phyloP scores from a whole-genome alignment of 2,329 filamentous ascomycete genomes.

The Akanthomyces dipterigenus region DNA sequence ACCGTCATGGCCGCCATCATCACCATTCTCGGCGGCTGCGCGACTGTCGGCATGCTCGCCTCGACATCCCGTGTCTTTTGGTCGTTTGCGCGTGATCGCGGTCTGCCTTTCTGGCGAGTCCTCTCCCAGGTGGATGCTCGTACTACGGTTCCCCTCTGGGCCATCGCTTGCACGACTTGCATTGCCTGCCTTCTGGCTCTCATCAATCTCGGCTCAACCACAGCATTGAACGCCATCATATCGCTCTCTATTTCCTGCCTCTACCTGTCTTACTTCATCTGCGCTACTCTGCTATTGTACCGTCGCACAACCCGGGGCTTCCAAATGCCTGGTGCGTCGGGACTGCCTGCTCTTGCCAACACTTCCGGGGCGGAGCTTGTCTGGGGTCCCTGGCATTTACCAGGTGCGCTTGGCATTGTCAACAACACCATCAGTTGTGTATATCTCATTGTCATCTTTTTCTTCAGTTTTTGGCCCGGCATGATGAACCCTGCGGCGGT shows the following conservation, averaged over 20 bases:
- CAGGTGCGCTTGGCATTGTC: slow-evolving; percentile 40
- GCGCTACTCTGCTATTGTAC: slow-evolving; percentile 23
- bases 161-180: slow-evolving; percentile 21
- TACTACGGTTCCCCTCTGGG: slow-evolving; percentile 24
- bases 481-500: background rate
- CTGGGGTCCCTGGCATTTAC: slow-evolving; percentile 52
- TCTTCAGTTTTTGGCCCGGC: slow-evolving; percentile 47
- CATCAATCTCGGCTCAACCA: slow-evolving; percentile 27
- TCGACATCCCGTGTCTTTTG: slow-evolving; percentile 52
- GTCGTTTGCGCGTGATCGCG: slow-evolving; percentile 39
- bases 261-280: slow-evolving; percentile 26
- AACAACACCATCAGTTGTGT: slow-evolving; percentile 49
- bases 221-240: slow-evolving; percentile 23
- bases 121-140: slow-evolving; percentile 21
- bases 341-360: slow-evolving; percentile 24
- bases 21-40: slow-evolving; percentile 40
- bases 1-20: slow-evolving; percentile 44
- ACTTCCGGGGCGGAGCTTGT: slow-evolving; percentile 23
- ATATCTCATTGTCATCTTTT: slow-evolving; percentile 48
- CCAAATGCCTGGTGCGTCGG: slow-evolving; percentile 17
- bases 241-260: slow-evolving; percentile 26
- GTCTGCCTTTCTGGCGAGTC: slow-evolving; percentile 24
- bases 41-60: slow-evolving; percentile 47
- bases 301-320: slow-evolving; percentile 24
- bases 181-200: slow-evolving; percentile 25